Evolutionary conservation across 1,139 yeast genomes (phyloP).

Genomic region (Hanseniaspora sp.): DNA sequence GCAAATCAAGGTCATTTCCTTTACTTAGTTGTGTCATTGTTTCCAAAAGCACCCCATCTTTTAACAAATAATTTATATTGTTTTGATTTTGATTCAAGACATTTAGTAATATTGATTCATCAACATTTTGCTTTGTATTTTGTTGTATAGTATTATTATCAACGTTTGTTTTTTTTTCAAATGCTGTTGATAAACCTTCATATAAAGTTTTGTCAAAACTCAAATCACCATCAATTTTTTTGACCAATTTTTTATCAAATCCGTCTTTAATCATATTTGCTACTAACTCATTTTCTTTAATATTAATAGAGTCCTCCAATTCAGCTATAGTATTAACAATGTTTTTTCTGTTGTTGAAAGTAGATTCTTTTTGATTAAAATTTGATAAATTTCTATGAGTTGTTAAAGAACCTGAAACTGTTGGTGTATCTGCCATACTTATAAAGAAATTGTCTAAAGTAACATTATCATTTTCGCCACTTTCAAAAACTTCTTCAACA

Average conservation of each 20-base stretch:
- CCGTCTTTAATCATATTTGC: slow-evolving; percentile 29
- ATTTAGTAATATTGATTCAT: slow-evolving; percentile 16
- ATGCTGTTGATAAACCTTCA: slow-evolving; percentile 13
- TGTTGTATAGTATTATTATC: slow-evolving; percentile 15
- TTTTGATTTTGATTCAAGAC: slow-evolving; percentile 20
- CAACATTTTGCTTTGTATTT: slow-evolving; percentile 16
- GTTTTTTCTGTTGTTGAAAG: slow-evolving; percentile 15
- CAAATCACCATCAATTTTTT: slow-evolving; percentile 31
- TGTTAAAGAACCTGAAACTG: slow-evolving; percentile 3
- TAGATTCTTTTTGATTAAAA: neutral
- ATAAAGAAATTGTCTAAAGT: slow-evolving; percentile 13
- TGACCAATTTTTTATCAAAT: slow-evolving; percentile 29
- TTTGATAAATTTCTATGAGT: neutral
- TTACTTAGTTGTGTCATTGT: slow-evolving; percentile 23
- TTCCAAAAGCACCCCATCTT: slow-evolving; percentile 28
- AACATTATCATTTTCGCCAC: neutral
- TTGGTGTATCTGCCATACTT: slow-evolving; percentile 14
- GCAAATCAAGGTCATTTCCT: slow-evolving; percentile 18
- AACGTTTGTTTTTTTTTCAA: slow-evolving; percentile 5
- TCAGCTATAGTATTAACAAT: slow-evolving; percentile 41
- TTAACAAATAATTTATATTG: slow-evolving; percentile 24
- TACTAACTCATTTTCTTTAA: slow-evolving; percentile 30
- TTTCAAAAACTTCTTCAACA: slow-evolving; percentile 3
- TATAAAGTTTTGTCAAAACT: slow-evolving; percentile 17
- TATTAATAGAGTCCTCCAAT: slow-evolving; percentile 34